Evolutionary conservation across 495 filamentous ascomycete genomes (phyloP).

Genomic region (Astrothelium macrocarpum): DNA sequence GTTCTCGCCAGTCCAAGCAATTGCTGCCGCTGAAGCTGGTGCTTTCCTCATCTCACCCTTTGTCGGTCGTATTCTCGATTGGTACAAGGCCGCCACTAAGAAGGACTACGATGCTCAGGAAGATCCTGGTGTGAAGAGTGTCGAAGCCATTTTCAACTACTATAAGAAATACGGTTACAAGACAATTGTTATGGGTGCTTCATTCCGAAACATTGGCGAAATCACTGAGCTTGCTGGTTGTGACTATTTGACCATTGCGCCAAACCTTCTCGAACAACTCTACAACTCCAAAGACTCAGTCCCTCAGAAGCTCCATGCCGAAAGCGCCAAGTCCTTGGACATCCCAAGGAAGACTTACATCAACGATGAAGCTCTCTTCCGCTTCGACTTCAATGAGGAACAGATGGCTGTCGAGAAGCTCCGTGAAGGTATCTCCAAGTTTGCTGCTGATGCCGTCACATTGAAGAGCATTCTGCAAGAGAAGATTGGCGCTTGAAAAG

Average conservation of each 20-base stretch:
- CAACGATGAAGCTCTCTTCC: constrained; percentile 79
- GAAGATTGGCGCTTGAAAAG: constrained; percentile 56
- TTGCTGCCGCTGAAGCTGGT: constrained; percentile 91
- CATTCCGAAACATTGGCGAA: constrained; percentile 90
- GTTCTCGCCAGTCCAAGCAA: constrained; percentile 94
- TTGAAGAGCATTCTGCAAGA: constrained; percentile 84
- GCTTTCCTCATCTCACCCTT: constrained; percentile 99
- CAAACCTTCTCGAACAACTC: constrained; percentile 87
- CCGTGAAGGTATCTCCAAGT: constrained; percentile 96
- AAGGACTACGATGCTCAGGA: constrained; percentile 80
- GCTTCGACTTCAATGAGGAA: constrained; percentile 99
- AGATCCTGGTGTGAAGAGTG: constrained; percentile 94
- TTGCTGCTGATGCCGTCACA: constrained; percentile 88
- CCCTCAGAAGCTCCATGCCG: constrained; percentile 83
- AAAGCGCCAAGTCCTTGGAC: constrained; percentile 53
- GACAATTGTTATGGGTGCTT: constrained; percentile 98
- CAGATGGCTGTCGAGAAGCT: constrained; percentile 99
- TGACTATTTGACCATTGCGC: constrained; percentile 98
- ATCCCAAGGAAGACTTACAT: constrained; percentile 87
- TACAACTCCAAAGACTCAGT: constrained; percentile 68
- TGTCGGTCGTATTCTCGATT: constrained; percentile 98
- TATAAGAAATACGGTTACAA: constrained; percentile 99
- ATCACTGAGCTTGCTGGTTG: constrained; percentile 97
- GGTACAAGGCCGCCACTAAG: constrained; percentile 95
- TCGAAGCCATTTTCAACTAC: constrained; percentile 98